phyloP scores from a whole-genome alignment of 441 rosid species.

The Eruca vesicaria region DNA sequence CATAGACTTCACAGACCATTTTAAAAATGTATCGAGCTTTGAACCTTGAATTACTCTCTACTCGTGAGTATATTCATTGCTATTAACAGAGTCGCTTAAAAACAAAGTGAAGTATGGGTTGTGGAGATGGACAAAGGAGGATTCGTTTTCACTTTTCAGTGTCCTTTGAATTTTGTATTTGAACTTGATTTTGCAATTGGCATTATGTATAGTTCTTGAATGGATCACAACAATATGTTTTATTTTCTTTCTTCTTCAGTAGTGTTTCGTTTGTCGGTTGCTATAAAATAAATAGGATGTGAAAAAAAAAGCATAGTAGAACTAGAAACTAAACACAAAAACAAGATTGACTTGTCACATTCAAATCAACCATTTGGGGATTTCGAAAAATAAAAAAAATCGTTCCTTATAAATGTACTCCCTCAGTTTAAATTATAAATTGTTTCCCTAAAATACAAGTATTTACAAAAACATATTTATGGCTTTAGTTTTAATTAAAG shows the following conservation, averaged over 20 bases:
- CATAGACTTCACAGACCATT: constrained; percentile 10
- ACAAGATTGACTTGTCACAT: constrained; percentile 15
- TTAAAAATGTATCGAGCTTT: constrained; percentile 9
- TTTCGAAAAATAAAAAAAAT: background rate
- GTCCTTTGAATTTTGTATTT: background rate
- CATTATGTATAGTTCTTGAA: background rate
- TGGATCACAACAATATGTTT: background rate
- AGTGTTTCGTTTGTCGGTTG: background rate
- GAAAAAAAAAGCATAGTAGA: background rate
- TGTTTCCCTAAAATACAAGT: too few relatives aligned
- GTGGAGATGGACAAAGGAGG: background rate
- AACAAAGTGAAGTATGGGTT: background rate
- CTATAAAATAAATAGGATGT: background rate
- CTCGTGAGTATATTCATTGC: background rate
- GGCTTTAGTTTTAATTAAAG: too few relatives aligned
- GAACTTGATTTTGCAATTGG: background rate
- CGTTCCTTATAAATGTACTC: background rate
- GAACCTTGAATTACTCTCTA: background rate
- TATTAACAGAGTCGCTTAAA: background rate
- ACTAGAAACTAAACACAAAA: background rate
- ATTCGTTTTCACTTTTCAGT: background rate
- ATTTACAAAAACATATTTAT: too few relatives aligned
- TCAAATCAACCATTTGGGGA: constrained; percentile 20
- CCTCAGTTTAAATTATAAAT: too few relatives aligned
- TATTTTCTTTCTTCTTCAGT: background rate